phyloP scores from a whole-genome alignment of 495 filamentous ascomycete species.

The Talaromyces ruber region DNA sequence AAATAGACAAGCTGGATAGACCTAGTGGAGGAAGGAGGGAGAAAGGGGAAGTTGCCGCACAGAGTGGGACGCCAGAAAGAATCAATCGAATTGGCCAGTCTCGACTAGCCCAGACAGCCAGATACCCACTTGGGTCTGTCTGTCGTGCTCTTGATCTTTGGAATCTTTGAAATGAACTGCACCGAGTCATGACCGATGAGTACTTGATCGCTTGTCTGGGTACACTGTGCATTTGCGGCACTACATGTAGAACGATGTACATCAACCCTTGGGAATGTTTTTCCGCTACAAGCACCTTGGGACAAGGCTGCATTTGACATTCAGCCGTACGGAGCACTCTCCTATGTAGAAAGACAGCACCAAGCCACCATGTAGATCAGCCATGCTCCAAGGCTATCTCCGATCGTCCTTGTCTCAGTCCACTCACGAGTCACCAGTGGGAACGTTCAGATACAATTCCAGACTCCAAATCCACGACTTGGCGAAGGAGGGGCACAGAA shows the following conservation, averaged over 20 bases:
- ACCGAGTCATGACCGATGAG: neutral
- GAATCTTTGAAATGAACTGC: neutral
- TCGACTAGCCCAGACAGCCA: neutral
- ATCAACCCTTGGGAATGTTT: neutral
- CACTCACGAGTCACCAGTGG: neutral
- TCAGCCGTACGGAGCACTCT: neutral
- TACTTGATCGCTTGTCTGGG: neutral
- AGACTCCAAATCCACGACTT: neutral
- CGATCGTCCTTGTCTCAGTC: slow-evolving; percentile 6
- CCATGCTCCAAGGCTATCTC: neutral
- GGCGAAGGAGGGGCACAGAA: neutral
- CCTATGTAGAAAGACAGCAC: neutral
- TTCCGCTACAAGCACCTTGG: neutral
- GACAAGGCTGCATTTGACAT: neutral
- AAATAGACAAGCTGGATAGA: neutral
- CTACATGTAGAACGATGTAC: neutral
- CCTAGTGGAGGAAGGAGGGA: neutral
- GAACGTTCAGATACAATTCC: neutral
- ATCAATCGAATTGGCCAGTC: neutral
- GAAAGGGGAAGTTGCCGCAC: slow-evolving; percentile 3
- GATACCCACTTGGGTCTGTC: neutral
- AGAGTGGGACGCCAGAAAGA: neutral
- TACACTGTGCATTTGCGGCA: neutral
- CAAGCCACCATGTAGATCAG: neutral
- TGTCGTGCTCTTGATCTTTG: neutral